phyloP scores from a whole-genome alignment of 495 filamentous ascomycete species.

The Neurospora sp. region DNA sequence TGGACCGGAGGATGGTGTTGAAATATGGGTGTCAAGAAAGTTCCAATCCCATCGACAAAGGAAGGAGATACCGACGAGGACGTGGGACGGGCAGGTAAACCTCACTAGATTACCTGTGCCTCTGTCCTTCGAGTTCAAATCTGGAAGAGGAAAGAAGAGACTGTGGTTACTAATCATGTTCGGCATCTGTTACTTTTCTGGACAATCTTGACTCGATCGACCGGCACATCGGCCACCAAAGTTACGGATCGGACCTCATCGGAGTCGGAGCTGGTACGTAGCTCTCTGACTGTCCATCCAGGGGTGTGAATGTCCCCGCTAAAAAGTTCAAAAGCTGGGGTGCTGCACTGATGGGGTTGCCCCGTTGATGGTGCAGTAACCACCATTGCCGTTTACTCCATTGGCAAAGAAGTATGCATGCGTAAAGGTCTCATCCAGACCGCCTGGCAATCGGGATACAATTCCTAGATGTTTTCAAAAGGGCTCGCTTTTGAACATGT shows the following conservation, averaged over 20 bases:
- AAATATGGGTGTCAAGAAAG: neutral
- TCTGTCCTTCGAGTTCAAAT: neutral
- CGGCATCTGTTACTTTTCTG: neutral
- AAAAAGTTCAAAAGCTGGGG: neutral
- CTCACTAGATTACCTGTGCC: neutral
- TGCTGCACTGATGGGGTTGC: neutral
- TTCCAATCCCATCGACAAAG: neutral
- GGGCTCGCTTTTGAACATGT: neutral
- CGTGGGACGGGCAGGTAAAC: neutral
- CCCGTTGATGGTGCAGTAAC: neutral
- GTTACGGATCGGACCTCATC: neutral
- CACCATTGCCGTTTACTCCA: neutral
- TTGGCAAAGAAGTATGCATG: neutral
- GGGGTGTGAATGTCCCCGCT: neutral
- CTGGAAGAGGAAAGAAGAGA: neutral
- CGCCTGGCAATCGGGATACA: neutral
- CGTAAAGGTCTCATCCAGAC: neutral
- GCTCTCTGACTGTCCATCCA: neutral
- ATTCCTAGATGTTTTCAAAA: neutral
- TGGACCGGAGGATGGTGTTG: neutral
- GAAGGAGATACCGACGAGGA: neutral
- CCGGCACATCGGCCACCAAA: neutral
- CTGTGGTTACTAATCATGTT: neutral
- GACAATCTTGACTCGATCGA: neutral
- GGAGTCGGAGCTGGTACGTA: neutral